These are phyloP conservation scores for Solanum chacoense DNA, from an alignment of 305 asterid species.

Conservation along the genomic window DNA sequence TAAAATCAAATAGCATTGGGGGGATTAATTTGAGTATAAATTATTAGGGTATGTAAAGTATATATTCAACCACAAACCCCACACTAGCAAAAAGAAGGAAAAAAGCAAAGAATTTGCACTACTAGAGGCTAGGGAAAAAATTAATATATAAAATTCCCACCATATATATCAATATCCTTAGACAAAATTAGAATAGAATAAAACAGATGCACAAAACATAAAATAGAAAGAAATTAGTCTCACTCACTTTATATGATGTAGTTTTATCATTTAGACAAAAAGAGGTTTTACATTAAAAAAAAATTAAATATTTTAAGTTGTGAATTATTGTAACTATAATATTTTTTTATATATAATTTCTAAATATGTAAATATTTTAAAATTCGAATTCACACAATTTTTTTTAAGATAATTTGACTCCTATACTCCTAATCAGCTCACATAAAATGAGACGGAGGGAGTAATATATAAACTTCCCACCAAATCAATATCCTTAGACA, in stretches of 20 bases:
- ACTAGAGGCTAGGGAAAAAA: neutral
- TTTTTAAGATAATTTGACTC: neutral
- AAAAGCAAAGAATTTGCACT: neutral
- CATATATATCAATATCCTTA: neutral
- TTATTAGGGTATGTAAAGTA: neutral
- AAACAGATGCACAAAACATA: neutral
- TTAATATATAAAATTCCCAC: neutral
- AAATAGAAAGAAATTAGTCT: neutral
- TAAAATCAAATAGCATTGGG: neutral
- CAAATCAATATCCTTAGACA: neutral
- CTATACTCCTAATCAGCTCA: neutral
- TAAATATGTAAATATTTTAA: neutral
- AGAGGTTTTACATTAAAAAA: neutral
- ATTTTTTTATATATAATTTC: neutral
- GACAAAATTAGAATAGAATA: neutral
- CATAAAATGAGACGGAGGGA: neutral
- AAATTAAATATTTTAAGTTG: neutral
- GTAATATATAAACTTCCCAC: neutral
- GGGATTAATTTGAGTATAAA: constrained; percentile 1
- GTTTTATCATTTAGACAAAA: neutral
- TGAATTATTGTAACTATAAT: neutral
- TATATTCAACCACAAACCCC: constrained; percentile 1
- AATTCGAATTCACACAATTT: neutral
- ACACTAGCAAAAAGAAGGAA: neutral
- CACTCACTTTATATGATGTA: neutral